phyloP scores from a whole-genome alignment of 805 yeast genomes.

The Ogataea nitratoaversa region DNA sequence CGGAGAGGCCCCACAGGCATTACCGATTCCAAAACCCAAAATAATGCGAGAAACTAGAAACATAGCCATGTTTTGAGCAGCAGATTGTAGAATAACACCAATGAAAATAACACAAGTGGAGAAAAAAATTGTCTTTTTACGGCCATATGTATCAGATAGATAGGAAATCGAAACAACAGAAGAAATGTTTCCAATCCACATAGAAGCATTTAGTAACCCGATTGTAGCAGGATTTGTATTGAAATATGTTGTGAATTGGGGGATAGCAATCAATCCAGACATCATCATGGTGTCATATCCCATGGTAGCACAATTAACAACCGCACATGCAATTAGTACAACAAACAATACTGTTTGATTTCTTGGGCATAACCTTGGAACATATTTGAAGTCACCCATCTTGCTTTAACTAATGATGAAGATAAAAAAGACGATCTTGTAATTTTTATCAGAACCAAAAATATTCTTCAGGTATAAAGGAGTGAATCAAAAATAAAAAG shows the following conservation, averaged over 20 bases:
- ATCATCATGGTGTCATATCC: constrained; percentile 28
- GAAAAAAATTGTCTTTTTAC: constrained; percentile 48
- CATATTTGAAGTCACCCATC: neutral
- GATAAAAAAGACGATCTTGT: no score
- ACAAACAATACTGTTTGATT: neutral
- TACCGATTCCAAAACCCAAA: constrained; percentile 40
- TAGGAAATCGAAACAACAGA: constrained; percentile 2
- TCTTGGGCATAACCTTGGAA: neutral
- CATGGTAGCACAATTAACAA: constrained; percentile 2
- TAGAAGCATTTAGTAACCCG: constrained; percentile 13
- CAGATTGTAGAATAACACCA: constrained; percentile 49
- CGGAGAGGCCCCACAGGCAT: constrained; percentile 40
- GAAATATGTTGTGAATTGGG: constrained; percentile 13
- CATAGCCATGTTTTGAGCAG: constrained; percentile 23
- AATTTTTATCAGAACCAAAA: no score
- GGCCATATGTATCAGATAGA: constrained; percentile 36
- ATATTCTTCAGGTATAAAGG: no score
- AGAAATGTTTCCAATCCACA: constrained; percentile 25
- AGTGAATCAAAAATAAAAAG: no score
- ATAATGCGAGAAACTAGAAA: constrained; percentile 41
- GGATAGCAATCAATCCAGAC: constrained; percentile 13
- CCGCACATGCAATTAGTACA: neutral
- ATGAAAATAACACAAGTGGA: constrained; percentile 49
- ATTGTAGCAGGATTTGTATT: constrained; percentile 5
- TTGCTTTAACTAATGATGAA: no score